Conservation (phyloP, 495 filamentous ascomycete genomes). For the Aspergillus coremiiformis region DNA sequence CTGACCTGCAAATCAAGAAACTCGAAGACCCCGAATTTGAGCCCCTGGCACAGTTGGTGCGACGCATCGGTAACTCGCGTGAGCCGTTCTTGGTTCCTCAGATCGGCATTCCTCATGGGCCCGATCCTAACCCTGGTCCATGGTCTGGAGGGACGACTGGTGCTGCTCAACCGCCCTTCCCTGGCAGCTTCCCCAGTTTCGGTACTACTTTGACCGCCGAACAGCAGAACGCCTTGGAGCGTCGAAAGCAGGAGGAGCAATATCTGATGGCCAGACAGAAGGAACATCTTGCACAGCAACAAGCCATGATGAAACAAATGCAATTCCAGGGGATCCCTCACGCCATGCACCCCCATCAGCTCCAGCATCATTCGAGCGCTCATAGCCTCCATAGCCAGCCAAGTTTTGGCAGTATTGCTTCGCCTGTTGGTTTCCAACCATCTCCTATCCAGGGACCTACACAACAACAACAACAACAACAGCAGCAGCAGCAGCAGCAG, state of each 20-base stretch:
- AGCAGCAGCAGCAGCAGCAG: constrained; percentile 18
- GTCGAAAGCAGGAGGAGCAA: constrained; percentile 96
- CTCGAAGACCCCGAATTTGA: constrained; percentile 90
- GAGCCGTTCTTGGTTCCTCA: constrained; percentile 97
- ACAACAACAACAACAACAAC: constrained; percentile 40
- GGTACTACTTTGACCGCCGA: constrained; percentile 96
- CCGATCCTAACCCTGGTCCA: constrained; percentile 40
- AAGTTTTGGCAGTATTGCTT: constrained; percentile 85
- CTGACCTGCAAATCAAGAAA: constrained; percentile 89
- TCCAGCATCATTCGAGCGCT: constrained; percentile 89
- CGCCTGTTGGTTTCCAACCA: constrained; percentile 66
- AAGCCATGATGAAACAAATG: constrained; percentile 69
- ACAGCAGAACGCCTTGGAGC: constrained; percentile 93
- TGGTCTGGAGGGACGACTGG: constrained; percentile 40
- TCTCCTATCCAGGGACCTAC: constrained; percentile 68
- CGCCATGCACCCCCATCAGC: constrained; percentile 42
- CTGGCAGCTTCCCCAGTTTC: constrained; percentile 89
- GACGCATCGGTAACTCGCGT: constrained; percentile 92
- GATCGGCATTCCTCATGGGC: constrained; percentile 85
- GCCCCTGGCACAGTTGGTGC: constrained; percentile 88
- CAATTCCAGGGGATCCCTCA: constrained; percentile 53
- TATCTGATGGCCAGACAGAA: constrained; percentile 92
- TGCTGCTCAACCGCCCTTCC: constrained; percentile 86
- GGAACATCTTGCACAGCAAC: constrained; percentile 83
- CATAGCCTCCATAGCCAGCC: constrained; percentile 95